Conservation (phyloP, 1,284 basidiomycete species). For the Boletellus sp. region DNA sequence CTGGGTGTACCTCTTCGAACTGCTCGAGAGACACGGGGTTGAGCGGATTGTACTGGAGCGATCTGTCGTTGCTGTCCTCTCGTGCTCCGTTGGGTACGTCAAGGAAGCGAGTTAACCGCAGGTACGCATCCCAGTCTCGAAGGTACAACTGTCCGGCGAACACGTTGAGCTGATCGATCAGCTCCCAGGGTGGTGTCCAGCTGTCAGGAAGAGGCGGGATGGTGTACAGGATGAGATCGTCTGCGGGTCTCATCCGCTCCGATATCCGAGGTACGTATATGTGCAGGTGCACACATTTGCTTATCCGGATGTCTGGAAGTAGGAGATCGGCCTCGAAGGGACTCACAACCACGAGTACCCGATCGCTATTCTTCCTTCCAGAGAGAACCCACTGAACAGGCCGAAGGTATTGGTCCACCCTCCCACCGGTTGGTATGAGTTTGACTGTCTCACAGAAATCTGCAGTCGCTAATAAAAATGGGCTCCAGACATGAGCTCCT, state of each 20-base stretch:
- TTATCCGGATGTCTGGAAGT: slow-evolving; percentile 34
- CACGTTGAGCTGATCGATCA: slow-evolving; percentile 20
- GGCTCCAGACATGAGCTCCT: no score
- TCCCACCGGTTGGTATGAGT: background rate
- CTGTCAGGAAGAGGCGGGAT: slow-evolving; percentile 23
- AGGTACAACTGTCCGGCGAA: slow-evolving; percentile 32
- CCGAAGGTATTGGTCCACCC: slow-evolving; percentile 32
- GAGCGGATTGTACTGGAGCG: background rate
- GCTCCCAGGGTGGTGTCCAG: background rate
- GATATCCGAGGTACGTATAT: slow-evolving; percentile 38
- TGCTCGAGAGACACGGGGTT: background rate
- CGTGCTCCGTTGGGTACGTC: no score
- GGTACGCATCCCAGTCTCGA: slow-evolving; percentile 29
- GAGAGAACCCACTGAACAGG: slow-evolving; percentile 43
- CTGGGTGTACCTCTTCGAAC: no score
- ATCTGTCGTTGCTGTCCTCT: no score
- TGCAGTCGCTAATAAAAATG: slow-evolving; percentile 19
- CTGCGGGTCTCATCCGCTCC: slow-evolving; percentile 33
- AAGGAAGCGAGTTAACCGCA: background rate
- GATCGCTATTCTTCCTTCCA: background rate
- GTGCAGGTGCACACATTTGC: slow-evolving; percentile 35
- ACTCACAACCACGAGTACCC: slow-evolving; percentile 36
- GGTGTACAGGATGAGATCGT: slow-evolving; percentile 35
- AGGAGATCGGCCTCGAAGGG: slow-evolving; percentile 41
- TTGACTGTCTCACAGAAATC: slow-evolving; percentile 20